These are phyloP conservation scores for Collybiopsis confluens DNA, from an alignment of 768 basidiomycete genomes.

Conservation along the genomic window DNA sequence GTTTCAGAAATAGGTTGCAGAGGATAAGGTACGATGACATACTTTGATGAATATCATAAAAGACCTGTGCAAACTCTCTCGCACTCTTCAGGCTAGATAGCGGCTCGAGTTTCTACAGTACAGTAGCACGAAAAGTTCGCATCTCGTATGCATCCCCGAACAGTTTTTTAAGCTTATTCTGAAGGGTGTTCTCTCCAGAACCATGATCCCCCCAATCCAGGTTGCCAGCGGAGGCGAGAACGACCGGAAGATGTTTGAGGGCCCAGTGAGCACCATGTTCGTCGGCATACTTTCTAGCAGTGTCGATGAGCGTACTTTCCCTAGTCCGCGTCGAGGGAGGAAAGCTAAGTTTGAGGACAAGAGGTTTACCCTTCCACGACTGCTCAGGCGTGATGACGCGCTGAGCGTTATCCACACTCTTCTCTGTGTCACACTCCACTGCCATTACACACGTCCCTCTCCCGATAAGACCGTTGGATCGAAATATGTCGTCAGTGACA, in stretches of 20 bases:
- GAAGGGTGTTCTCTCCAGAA: not conserved
- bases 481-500: too few relatives aligned
- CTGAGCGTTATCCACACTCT: too few relatives aligned
- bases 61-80: not conserved
- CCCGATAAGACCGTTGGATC: too few relatives aligned
- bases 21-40: too few relatives aligned
- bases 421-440: too few relatives aligned
- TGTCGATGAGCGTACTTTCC: not conserved
- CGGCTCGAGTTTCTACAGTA: not conserved
- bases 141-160: not conserved
- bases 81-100: not conserved
- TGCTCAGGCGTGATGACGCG: too few relatives aligned
- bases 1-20: too few relatives aligned
- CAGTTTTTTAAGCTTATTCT: not conserved
- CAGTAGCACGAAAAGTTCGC: not conserved
- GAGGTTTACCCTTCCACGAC: too few relatives aligned
- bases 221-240: too few relatives aligned
- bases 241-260: not conserved
- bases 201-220: too few relatives aligned
- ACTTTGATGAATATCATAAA: not conserved
- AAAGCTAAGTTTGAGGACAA: slow-evolving; percentile 4
- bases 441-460: too few relatives aligned
- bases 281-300: not conserved
- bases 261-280: not conserved
- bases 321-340: not conserved